These are phyloP conservation scores for Brassica juncea DNA, from an alignment of 345 rosid species.

Conservation along the genomic window DNA sequence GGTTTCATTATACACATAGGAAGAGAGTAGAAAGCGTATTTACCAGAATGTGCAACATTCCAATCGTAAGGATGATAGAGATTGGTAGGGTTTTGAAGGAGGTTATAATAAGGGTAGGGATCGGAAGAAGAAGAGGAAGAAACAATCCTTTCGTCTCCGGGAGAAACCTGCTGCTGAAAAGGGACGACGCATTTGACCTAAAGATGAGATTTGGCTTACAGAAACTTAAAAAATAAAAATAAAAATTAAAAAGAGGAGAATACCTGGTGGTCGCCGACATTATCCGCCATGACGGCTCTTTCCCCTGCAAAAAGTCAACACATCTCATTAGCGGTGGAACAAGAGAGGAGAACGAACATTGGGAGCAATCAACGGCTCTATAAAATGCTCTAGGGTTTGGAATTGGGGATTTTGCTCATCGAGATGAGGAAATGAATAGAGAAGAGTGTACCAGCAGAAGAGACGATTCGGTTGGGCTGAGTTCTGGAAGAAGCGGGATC, in stretches of 20 bases:
- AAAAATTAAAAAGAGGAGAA: background rate
- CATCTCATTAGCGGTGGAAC: background rate
- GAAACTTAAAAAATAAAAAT: background rate
- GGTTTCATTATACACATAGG: background rate
- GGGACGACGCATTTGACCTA: constrained; percentile 6
- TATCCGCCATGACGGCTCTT: constrained; percentile 42
- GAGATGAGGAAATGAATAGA: background rate
- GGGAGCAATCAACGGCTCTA: constrained; percentile 23
- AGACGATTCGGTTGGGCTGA: constrained; percentile 42
- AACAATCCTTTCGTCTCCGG: constrained; percentile 56
- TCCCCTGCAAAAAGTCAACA: constrained; percentile 49
- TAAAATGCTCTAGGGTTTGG: constrained; percentile 32
- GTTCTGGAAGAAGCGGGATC: constrained; percentile 37
- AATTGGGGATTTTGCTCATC: background rate
- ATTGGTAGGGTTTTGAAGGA: constrained; percentile 8
- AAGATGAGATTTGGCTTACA: background rate
- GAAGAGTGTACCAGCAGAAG: constrained; percentile 43
- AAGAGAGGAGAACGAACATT: background rate
- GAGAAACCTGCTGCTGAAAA: constrained; percentile 38
- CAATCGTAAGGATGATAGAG: constrained; percentile 44
- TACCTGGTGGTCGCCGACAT: constrained; percentile 52
- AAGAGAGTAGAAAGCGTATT: constrained; percentile 5
- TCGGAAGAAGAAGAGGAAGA: constrained; percentile 60
- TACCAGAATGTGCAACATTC: constrained; percentile 45
- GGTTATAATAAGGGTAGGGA: constrained; percentile 25